Percentiles rank a stretch among this genome's conserved stretches.
phyloP scores from a whole-genome alignment of 306 rosid genomes.

The Sindora glabra region DNA sequence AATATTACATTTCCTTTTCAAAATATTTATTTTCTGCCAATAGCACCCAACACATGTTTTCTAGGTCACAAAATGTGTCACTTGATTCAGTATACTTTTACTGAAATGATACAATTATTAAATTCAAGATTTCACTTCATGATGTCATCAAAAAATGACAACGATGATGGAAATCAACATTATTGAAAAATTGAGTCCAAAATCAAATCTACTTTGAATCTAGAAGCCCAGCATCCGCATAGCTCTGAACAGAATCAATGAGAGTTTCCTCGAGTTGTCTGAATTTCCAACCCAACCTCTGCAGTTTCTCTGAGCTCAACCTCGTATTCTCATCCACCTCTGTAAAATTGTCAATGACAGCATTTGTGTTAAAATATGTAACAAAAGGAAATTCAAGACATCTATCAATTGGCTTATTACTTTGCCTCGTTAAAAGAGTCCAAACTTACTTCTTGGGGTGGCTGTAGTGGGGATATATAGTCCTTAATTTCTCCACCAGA shows the following conservation, averaged over 20 bases:
- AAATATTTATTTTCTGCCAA: too few relatives aligned
- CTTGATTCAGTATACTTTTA: too few relatives aligned
- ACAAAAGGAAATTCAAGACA: not conserved
- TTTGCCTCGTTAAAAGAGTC: too few relatives aligned
- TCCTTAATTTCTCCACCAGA: conserved; percentile 48
- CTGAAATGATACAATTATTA: too few relatives aligned
- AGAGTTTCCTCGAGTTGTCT: conserved; percentile 53
- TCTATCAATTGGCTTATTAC: too few relatives aligned
- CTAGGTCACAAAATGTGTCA: too few relatives aligned
- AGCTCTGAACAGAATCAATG: conserved; percentile 49
- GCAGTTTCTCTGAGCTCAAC: conserved; percentile 46
- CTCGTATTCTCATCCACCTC: conserved; percentile 17
- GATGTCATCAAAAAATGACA: too few relatives aligned
- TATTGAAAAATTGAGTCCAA: too few relatives aligned
- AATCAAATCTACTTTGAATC: conserved; percentile 5
- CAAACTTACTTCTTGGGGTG: conserved; percentile 62
- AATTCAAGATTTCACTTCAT: too few relatives aligned
- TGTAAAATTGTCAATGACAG: conserved; percentile 24
- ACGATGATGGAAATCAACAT: too few relatives aligned
- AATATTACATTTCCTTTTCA: too few relatives aligned
- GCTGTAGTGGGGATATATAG: conserved; percentile 40
- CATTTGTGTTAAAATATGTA: not conserved
- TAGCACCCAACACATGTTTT: too few relatives aligned
- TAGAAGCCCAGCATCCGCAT: conserved; percentile 20
- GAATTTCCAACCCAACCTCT: conserved; percentile 48